These are phyloP conservation scores for Lyophyllum semitale DNA, from an alignment of 768 basidiomycete genomes.

Conservation along the genomic window DNA sequence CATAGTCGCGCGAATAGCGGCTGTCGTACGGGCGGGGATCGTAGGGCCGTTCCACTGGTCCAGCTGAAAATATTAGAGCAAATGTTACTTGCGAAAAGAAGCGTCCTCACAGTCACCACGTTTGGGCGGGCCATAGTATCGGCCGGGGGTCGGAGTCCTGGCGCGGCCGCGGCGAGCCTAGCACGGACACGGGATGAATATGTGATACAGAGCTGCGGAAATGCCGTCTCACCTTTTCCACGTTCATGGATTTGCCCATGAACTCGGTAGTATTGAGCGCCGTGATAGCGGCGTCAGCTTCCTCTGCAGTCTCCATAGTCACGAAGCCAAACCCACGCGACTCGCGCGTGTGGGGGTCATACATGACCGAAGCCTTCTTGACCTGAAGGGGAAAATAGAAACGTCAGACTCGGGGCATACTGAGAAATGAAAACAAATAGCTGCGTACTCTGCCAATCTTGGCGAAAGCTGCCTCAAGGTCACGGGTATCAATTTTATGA, in stretches of 20 bases:
- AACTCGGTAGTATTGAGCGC: slow-evolving; percentile 82
- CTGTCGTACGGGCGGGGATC: slow-evolving; percentile 92
- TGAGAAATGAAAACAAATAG: too few species aligned
- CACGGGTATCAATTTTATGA: slow-evolving; percentile 70
- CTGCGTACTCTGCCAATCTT: slow-evolving; percentile 81
- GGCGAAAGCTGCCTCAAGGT: slow-evolving; percentile 85
- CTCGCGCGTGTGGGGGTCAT: slow-evolving; percentile 70
- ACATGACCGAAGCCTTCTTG: slow-evolving; percentile 71
- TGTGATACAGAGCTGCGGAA: neutral
- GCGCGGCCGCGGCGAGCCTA: slow-evolving; percentile 90
- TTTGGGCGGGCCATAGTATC: slow-evolving; percentile 94
- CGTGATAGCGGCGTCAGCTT: slow-evolving; percentile 89
- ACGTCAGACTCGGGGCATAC: neutral
- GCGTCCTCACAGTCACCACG: slow-evolving; percentile 57
- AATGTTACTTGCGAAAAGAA: neutral
- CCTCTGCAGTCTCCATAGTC: slow-evolving; percentile 67
- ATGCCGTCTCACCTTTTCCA: slow-evolving; percentile 70
- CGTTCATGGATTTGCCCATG: slow-evolving; percentile 83
- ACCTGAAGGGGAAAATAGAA: slow-evolving; percentile 44
- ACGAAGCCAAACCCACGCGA: slow-evolving; percentile 84
- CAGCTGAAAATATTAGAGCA: slow-evolving; percentile 12
- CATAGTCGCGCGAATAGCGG: slow-evolving; percentile 73
- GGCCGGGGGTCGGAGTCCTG: slow-evolving; percentile 89
- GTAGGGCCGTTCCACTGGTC: slow-evolving; percentile 81
- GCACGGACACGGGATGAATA: neutral